Percentiles rank a stretch among this genome's conserved stretches.
Conservation (phyloP, 306 rosid species). For the Citrullus colocynthis region DNA sequence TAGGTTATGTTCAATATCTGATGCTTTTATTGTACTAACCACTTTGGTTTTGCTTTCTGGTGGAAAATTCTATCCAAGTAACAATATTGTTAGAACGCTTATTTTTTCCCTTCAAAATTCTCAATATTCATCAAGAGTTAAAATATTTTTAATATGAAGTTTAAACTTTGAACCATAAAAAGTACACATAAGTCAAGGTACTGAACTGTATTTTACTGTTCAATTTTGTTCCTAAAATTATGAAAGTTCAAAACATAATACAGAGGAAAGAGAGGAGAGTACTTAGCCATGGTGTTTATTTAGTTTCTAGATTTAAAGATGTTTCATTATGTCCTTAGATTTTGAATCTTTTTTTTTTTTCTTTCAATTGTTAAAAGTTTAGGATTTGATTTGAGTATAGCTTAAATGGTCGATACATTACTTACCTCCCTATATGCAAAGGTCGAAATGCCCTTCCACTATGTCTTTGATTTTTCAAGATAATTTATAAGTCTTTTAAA, state of each 20-base stretch:
- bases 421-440: too few relatives aligned
- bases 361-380: background rate
- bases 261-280: too few relatives aligned
- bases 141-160: background rate
- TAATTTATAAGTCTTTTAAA: background rate
- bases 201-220: background rate
- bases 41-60: conserved; percentile 34
- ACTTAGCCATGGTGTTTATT: too few relatives aligned
- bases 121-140: background rate
- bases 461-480: too few relatives aligned
- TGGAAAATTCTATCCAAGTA: conserved; percentile 34
- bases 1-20: conserved; percentile 39
- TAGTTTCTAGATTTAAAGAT: background rate
- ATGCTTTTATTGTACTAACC: conserved; percentile 26
- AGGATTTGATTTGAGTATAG: background rate
- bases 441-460: too few relatives aligned
- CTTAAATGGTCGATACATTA: too few relatives aligned
- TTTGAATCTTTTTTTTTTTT: too few relatives aligned
- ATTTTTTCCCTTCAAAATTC: background rate
- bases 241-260: too few relatives aligned
- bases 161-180: background rate
- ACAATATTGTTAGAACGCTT: background rate
- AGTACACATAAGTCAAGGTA: background rate
- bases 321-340: background rate
- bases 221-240: too few relatives aligned